Evolutionary conservation across 371 early-diverging fungal genomes (phyloP).

Genomic region (Chytridium lagenaria): DNA sequence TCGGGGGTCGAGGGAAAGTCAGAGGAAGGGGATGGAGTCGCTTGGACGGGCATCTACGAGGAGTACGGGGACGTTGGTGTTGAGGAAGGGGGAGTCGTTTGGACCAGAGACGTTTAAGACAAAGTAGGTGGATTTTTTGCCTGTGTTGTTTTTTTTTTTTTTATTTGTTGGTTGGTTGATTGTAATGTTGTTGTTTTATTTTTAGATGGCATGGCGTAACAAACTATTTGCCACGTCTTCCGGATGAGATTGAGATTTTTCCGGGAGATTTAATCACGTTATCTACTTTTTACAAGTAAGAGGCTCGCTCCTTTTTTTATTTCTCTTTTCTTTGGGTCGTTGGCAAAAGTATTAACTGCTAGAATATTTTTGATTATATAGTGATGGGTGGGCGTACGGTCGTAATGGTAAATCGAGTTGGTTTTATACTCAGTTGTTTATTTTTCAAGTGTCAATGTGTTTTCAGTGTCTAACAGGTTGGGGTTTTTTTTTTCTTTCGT

Average conservation of each 20-base stretch:
- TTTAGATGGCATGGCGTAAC: conserved; percentile 9
- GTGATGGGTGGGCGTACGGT: conserved; percentile 22
- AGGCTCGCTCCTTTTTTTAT: no score
- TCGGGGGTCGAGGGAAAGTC: background rate
- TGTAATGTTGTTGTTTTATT: background rate
- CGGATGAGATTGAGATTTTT: conserved; percentile 15
- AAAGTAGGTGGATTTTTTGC: background rate
- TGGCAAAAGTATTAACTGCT: no score
- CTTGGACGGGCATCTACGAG: conserved; percentile 11
- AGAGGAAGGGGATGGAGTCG: background rate
- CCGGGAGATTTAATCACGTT: conserved; percentile 3
- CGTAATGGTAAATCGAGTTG: conserved; percentile 18
- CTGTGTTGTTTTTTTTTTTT: background rate
- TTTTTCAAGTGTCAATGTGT: no score
- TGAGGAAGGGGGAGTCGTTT: conserved; percentile 17
- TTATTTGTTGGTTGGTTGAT: background rate
- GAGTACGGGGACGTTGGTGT: conserved; percentile 12
- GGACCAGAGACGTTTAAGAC: conserved; percentile 21
- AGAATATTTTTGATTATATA: no score
- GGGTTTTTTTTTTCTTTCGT: background rate
- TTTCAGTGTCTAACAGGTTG: background rate
- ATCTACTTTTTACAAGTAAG: conserved; percentile 20
- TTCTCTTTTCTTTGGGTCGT: no score
- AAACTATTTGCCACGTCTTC: background rate
- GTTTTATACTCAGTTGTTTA: no score